Evolutionary conservation across 2,329 filamentous ascomycete species (phyloP), one percentile per base, ranked within the genome.

Genomic region (Fusarium pseudonygamai): DNA sequence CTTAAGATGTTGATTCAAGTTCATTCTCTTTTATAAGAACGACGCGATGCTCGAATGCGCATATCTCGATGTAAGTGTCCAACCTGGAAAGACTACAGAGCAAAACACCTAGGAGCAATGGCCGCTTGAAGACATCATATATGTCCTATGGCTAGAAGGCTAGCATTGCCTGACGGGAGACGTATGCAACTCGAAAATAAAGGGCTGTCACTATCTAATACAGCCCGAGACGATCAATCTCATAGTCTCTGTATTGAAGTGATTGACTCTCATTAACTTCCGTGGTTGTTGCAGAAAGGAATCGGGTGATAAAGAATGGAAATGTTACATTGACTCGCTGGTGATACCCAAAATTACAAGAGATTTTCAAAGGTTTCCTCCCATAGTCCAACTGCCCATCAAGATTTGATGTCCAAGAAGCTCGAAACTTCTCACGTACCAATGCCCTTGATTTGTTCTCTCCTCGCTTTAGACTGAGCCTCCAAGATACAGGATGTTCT

Each of bases 401-500:
- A 34, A 28, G 26, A 30, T 34, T 20, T 26, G 42, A 22, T 37
- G 14, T 9, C 53, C 20, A 49, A 36, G 7, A 26, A 20, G 32
- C n/a, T 34, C 24, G 22, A 18, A 26, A 24, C n/a, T 42, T 28
- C 26, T 30, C 26, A 24, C 32, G 37, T 16, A 22, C n/a, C 22
- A 26, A 37, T 24, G 24, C 26, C 39, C 20, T 30, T 26, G 28
- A 20, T 22, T n/a, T 28, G 22, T 26, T 22, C 34, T 45, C 24
- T 9, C 15, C 5, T n/a, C 26, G 5, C 24, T 22, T 79, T 74
- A 86, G 32, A 84, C 78, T 53, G 82, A 85, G 5, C 89, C 89
- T 8, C 87, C 89, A 9, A 91, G 79, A 73, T 90, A 87, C 60
- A 83, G 58, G 50, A 91, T 87, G 69, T 91, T 90, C 66, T 86